phyloP scores from a whole-genome alignment of 2,329 filamentous ascomycete species.

The Ceratocystis huliohia region DNA sequence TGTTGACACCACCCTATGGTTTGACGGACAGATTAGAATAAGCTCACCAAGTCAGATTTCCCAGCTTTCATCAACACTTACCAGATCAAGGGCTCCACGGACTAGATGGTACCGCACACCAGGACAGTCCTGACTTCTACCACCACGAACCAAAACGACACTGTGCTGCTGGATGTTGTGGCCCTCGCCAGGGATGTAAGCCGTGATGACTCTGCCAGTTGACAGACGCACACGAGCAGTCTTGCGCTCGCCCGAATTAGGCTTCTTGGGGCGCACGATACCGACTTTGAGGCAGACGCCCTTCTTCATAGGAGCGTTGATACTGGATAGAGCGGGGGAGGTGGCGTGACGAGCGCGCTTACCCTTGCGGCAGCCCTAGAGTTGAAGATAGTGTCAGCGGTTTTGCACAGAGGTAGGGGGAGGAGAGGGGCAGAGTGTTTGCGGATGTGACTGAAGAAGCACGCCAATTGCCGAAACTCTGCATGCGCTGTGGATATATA shows the following conservation, averaged over 20 bases:
- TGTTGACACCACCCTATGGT: conserved; percentile 73
- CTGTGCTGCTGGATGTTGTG: conserved; percentile 99
- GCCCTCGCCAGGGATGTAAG: conserved; percentile 93
- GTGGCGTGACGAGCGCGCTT: conserved; percentile 75
- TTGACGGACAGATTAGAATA: not conserved
- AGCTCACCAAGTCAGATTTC: not conserved
- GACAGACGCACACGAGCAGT: conserved; percentile 83
- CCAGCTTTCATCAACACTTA: conserved; percentile 37
- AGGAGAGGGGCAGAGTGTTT: too few species aligned
- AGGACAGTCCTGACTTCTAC: conserved; percentile 89
- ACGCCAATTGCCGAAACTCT: too few species aligned
- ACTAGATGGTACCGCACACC: conserved; percentile 95
- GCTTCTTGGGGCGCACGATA: conserved; percentile 93
- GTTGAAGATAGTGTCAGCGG: conserved; percentile 19
- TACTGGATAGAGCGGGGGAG: conserved; percentile 66
- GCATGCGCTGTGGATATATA: too few species aligned
- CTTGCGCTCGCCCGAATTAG: conserved; percentile 94
- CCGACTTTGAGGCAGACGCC: conserved; percentile 92
- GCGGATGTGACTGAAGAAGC: too few species aligned
- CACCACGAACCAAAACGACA: conserved; percentile 89
- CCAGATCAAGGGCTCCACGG: conserved; percentile 82
- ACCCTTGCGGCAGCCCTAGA: conserved; percentile 58
- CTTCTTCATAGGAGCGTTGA: conserved; percentile 69
- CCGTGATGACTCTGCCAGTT: conserved; percentile 74
- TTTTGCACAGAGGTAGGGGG: not conserved